phyloP scores from a whole-genome alignment of 306 rosid species.

The Elaeagnus macrophylla region DNA sequence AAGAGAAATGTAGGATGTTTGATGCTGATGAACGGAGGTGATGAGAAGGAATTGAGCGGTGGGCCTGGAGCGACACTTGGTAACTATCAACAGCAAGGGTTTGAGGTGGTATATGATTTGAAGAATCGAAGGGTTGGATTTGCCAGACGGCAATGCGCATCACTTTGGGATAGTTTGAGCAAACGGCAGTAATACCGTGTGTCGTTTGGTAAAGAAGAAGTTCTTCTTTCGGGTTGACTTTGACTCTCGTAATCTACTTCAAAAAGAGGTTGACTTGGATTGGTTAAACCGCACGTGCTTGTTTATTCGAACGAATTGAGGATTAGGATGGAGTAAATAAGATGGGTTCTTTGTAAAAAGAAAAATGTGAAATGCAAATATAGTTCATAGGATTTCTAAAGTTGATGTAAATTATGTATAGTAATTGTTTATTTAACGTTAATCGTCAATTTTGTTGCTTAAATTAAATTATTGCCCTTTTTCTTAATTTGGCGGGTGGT shows the following conservation, averaged over 20 bases:
- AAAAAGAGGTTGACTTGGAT: neutral
- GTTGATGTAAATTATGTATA: too few relatives aligned
- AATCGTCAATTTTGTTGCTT: too few relatives aligned
- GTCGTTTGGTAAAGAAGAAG: neutral
- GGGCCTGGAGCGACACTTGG: slow-evolving; percentile 92
- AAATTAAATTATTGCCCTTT: too few relatives aligned
- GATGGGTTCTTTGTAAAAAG: too few relatives aligned
- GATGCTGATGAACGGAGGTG: slow-evolving; percentile 94
- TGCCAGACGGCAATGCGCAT: slow-evolving; percentile 66
- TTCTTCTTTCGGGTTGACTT: slow-evolving; percentile 3
- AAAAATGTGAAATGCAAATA: too few relatives aligned
- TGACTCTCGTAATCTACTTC: neutral
- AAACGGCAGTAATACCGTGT: neutral
- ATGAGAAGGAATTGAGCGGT: slow-evolving; percentile 54
- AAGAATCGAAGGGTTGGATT: slow-evolving; percentile 69
- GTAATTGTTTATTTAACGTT: too few relatives aligned
- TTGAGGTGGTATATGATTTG: slow-evolving; percentile 78
- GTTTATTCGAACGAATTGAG: too few relatives aligned
- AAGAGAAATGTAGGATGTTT: slow-evolving; percentile 67
- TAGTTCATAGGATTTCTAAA: too few relatives aligned
- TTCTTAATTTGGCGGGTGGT: too few relatives aligned
- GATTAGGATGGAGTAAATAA: too few relatives aligned
- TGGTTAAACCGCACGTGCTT: too few relatives aligned
- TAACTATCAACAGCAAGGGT: slow-evolving; percentile 89
- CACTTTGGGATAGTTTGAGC: slow-evolving; percentile 71